Evolutionary conservation across 768 basidiomycete genomes (phyloP).

Genomic region (Russula virescens): DNA sequence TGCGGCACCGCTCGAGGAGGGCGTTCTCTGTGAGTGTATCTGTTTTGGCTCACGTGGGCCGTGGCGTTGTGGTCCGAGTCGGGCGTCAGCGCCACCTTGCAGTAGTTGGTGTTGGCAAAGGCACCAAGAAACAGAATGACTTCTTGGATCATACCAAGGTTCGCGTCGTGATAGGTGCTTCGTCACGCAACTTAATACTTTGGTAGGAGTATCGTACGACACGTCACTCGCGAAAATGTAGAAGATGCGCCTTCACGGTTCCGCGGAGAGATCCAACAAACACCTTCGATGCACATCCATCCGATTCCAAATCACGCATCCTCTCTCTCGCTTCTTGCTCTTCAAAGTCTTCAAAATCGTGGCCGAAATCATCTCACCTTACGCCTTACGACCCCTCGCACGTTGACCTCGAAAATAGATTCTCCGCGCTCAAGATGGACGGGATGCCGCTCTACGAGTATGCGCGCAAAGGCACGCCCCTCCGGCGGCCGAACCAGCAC

Average conservation of each 20-base stretch:
- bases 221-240: conserved; percentile 75
- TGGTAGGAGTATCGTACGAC: conserved; percentile 80
- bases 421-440: conserved; percentile 98
- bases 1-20: conserved; percentile 96
- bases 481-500: conserved; percentile 90
- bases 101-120: conserved; percentile 90
- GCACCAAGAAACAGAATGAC: conserved; percentile 76
- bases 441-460: conserved; percentile 94
- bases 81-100: background rate
- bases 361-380: background rate
- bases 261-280: conserved; percentile 81
- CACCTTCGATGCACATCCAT: conserved; percentile 76
- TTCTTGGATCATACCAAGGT: conserved; percentile 92
- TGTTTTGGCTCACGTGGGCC: background rate
- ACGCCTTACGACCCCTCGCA: no score
- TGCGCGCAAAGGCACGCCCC: conserved; percentile 81
- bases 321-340: no score
- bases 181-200: background rate
- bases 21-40: conserved; percentile 67
- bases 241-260: conserved; percentile 66
- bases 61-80: background rate
- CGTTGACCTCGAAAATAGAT: conserved; percentile 44
- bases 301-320: background rate
- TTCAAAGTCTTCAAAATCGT: background rate
- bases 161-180: conserved; percentile 17